Percentiles rank a stretch among this genome's conserved stretches.
Evolutionary conservation across 2,329 filamentous ascomycete species (phyloP).

Genomic region (Claviceps paspali): DNA sequence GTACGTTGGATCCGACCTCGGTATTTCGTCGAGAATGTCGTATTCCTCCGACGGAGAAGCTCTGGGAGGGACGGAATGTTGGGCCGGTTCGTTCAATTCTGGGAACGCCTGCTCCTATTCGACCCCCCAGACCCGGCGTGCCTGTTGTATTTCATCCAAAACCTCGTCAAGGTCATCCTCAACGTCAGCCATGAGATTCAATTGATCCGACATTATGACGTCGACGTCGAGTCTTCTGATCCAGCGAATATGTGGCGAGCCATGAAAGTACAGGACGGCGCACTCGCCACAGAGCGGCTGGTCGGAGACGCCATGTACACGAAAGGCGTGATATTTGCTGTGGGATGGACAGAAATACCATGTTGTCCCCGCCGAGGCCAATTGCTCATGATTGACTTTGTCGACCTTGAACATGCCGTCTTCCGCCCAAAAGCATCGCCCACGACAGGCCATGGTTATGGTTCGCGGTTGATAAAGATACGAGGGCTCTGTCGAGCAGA

Average conservation of each 20-base stretch:
- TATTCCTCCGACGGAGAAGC: not conserved
- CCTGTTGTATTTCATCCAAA: slow-evolving; percentile 2
- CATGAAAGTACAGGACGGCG: slow-evolving; percentile 14
- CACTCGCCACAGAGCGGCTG: slow-evolving; percentile 21
- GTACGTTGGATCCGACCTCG: slow-evolving; percentile 13
- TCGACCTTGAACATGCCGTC: not conserved
- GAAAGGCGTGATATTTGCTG: slow-evolving; percentile 14
- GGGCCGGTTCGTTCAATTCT: not conserved
- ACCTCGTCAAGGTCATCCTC: slow-evolving; percentile 3
- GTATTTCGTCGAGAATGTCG: slow-evolving; percentile 9
- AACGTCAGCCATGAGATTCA: not conserved
- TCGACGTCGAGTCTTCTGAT: slow-evolving; percentile 8
- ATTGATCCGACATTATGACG: slow-evolving; percentile 3
- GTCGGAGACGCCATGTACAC: not conserved
- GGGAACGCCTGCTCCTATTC: not conserved
- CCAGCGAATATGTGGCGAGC: slow-evolving; percentile 9
- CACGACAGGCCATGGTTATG: slow-evolving; percentile 11
- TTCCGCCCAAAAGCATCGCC: slow-evolving; percentile 11
- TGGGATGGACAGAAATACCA: slow-evolving; percentile 19
- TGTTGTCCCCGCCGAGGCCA: slow-evolving; percentile 8
- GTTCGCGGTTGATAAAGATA: not conserved
- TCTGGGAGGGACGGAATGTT: not conserved
- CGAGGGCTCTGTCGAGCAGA: not conserved
- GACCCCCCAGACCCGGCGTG: not conserved
- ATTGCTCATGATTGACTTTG: slow-evolving; percentile 10